Evolutionary conservation across 1,284 basidiomycete genomes (phyloP).

Genomic region (Vanrija humicola): DNA sequence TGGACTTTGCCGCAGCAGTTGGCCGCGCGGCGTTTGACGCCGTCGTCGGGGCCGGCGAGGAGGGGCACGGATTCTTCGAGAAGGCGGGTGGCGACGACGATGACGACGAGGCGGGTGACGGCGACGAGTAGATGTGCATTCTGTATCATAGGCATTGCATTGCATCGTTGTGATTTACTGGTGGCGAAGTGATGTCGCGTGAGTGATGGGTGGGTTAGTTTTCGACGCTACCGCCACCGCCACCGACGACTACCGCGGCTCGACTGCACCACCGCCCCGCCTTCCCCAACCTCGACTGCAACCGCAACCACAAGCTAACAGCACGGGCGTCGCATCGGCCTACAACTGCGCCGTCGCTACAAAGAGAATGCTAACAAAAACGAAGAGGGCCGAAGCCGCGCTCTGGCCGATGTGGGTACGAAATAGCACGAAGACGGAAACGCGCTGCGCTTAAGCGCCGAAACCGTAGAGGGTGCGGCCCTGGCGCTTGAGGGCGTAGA

Average conservation of each 20-base stretch:
- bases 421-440: background rate
- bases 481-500: constrained; percentile 88
- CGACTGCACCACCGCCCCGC: background rate
- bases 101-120: constrained; percentile 49
- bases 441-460: constrained; percentile 55
- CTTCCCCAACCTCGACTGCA: background rate
- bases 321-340: constrained; percentile 14
- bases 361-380: constrained; percentile 13
- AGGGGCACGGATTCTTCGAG: constrained; percentile 52
- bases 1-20: constrained; percentile 43
- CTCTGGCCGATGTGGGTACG: background rate
- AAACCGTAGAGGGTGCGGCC: constrained; percentile 84
- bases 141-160: background rate
- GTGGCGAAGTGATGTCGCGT: too few species aligned
- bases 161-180: background rate
- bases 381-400: constrained; percentile 3
- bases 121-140: constrained; percentile 50
- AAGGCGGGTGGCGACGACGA: constrained; percentile 49
- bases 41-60: constrained; percentile 21
- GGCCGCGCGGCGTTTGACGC: constrained; percentile 32
- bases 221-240: too few species aligned
- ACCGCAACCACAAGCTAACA: background rate
- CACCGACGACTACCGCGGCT: too few species aligned
- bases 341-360: constrained; percentile 7
- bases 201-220: too few species aligned